A percentile compares a stretch with the other conserved stretches of the same genome.
These are phyloP conservation scores for Globisporangium abappressorium DNA, from an alignment of 352 stramenopile species.

Conservation along the genomic window DNA sequence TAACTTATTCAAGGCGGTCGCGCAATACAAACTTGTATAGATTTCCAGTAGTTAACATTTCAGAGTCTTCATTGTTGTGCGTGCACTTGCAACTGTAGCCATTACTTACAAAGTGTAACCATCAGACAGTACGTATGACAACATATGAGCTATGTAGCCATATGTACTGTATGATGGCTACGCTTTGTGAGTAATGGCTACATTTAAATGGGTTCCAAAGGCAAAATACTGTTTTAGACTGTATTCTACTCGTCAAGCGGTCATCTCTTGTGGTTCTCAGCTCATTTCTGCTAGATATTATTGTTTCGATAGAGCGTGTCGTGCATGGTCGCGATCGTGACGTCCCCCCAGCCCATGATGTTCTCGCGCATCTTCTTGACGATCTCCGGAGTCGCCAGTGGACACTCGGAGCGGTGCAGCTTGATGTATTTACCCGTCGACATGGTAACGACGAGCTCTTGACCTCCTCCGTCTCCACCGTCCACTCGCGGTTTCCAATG, in stretches of 20 bases:
- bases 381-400: background rate
- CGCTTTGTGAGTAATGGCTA: background rate
- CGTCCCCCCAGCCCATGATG: background rate
- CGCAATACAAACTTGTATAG: constrained; percentile 11
- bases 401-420: background rate
- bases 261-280: background rate
- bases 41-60: background rate
- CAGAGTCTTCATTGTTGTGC: background rate
- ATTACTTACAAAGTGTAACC: background rate
- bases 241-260: background rate
- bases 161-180: too few relatives aligned
- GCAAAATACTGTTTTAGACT: background rate
- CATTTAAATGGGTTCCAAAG: background rate
- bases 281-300: background rate
- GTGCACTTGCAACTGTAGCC: background rate
- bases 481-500: background rate
- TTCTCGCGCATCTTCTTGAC: background rate
- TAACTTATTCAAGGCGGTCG: constrained; percentile 18
- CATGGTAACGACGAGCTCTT: background rate
- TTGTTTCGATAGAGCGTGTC: background rate
- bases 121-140: background rate
- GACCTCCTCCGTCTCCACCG: too few relatives aligned
- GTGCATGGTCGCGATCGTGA: background rate
- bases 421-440: background rate
- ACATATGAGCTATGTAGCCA: background rate